These are phyloP conservation scores for Yamadazyma sp. DNA, from an alignment of 805 yeast genomes.

Conservation along the genomic window DNA sequence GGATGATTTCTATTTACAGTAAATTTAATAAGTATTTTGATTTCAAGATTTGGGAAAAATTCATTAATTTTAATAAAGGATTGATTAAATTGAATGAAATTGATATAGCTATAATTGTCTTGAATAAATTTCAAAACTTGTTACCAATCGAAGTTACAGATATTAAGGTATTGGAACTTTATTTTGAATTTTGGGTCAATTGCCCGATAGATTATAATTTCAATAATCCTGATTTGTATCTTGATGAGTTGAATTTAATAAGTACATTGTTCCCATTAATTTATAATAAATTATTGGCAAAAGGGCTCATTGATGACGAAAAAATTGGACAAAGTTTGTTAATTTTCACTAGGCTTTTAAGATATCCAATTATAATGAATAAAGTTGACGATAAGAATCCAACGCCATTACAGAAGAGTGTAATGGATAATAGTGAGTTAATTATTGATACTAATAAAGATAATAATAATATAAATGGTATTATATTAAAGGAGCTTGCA, in stretches of 20 bases:
- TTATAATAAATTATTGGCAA: constrained; percentile 26
- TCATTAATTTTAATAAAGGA: constrained; percentile 48
- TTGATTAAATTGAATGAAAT: constrained; percentile 35
- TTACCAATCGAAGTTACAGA: constrained; percentile 29
- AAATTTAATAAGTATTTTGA: constrained; percentile 30
- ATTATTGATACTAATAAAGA: constrained; percentile 24
- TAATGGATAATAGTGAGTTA: constrained; percentile 47
- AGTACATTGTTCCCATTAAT: constrained; percentile 51
- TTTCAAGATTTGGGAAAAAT: constrained; percentile 50
- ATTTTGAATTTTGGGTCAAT: constrained; percentile 50
- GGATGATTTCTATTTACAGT: constrained; percentile 59
- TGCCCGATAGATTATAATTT: constrained; percentile 41
- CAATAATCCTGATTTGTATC: constrained; percentile 44
- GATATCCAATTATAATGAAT: constrained; percentile 70
- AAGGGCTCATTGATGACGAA: constrained; percentile 24
- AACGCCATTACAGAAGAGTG: constrained; percentile 61
- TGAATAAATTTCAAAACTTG: constrained; percentile 50
- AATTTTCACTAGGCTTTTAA: constrained; percentile 61
- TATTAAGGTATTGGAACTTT: constrained; percentile 17
- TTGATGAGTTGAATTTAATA: constrained; percentile 57
- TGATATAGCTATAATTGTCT: constrained; percentile 53
- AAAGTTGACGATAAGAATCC: constrained; percentile 48
- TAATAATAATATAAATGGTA: constrained; percentile 34
- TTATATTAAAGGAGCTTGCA: constrained; percentile 52
- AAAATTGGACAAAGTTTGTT: constrained; percentile 51